A percentile compares a stretch with the other conserved stretches of the same genome.
Evolutionary conservation across 2,329 filamentous ascomycete genomes (phyloP).

Genomic region (Cadophora sp.): DNA sequence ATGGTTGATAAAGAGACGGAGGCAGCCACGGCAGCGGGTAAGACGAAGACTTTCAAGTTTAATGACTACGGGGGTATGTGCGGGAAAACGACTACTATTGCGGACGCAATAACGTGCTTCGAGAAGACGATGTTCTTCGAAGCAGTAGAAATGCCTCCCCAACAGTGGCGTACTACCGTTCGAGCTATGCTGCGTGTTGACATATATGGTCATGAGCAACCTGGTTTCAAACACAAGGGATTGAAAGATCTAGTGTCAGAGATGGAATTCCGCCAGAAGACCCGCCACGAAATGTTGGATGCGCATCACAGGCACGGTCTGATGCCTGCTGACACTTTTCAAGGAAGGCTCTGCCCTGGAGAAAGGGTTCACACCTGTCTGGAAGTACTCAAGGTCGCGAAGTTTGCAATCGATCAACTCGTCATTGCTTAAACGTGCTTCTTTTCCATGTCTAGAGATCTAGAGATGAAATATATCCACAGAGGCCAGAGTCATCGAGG

Average conservation of each 20-base stretch:
- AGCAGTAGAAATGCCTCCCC: constrained; percentile 55
- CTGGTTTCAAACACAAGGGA: constrained; percentile 50
- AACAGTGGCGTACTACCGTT: constrained; percentile 60
- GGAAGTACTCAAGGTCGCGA: constrained; percentile 60
- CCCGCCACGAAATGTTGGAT: constrained; percentile 58
- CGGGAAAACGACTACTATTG: constrained; percentile 22
- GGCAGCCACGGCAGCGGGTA: constrained; percentile 50
- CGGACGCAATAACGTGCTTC: constrained; percentile 28
- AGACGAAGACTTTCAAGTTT: constrained; percentile 43
- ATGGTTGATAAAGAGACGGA: constrained; percentile 60
- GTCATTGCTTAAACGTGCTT: constrained; percentile 54
- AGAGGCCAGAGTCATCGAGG: neutral
- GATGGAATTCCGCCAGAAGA: constrained; percentile 58
- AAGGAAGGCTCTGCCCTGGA: constrained; percentile 42
- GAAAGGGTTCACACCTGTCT: constrained; percentile 53
- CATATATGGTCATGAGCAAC: constrained; percentile 57
- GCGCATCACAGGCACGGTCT: constrained; percentile 45
- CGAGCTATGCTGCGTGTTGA: constrained; percentile 62
- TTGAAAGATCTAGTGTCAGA: constrained; percentile 60
- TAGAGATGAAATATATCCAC: neutral
- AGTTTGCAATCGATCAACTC: constrained; percentile 58
- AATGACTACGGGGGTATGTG: constrained; percentile 41
- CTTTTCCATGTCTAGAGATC: neutral
- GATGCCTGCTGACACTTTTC: constrained; percentile 33
- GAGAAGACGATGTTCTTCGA: constrained; percentile 45